Conservation (phyloP, 2,329 filamentous ascomycete genomes). For the Epicoccum nigrum region DNA sequence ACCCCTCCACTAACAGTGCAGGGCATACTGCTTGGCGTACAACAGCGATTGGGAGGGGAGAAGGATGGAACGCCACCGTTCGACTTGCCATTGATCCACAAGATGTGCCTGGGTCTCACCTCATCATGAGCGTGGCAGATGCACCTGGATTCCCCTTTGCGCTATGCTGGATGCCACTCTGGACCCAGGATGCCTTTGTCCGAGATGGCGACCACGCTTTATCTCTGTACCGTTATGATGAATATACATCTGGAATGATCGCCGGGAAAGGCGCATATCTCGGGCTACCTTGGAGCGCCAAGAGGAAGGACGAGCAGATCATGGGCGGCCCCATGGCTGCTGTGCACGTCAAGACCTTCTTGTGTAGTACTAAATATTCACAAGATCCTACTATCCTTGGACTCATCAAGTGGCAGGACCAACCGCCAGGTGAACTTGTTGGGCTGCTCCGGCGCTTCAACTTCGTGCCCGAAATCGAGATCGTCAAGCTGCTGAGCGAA, state of each 20-base stretch:
- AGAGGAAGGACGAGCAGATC: conserved; percentile 72
- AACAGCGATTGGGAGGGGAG: conserved; percentile 76
- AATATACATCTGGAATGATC: conserved; percentile 78
- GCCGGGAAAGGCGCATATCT: conserved; percentile 85
- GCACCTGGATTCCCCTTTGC: conserved; percentile 88
- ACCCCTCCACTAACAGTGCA: conserved; percentile 78
- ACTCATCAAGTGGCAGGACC: conserved; percentile 84
- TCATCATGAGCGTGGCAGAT: conserved; percentile 89
- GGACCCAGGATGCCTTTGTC: conserved; percentile 90
- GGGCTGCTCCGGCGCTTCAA: conserved; percentile 80
- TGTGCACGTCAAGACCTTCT: conserved; percentile 79
- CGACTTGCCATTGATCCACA: conserved; percentile 78
- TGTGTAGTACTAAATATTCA: conserved; percentile 94
- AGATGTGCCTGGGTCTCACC: conserved; percentile 81
- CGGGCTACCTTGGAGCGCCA: conserved; percentile 79
- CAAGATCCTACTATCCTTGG: conserved; percentile 88
- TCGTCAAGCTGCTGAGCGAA: conserved; percentile 89
- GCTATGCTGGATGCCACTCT: conserved; percentile 89
- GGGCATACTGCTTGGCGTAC: conserved; percentile 88
- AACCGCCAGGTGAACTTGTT: conserved; percentile 72
- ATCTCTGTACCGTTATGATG: conserved; percentile 88
- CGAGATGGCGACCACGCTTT: conserved; percentile 82
- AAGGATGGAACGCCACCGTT: conserved; percentile 87
- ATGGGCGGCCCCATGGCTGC: conserved; percentile 76
- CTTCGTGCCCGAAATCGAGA: conserved; percentile 96